Conservation (phyloP, 805 yeast species). For the Ogataea minuta region DNA sequence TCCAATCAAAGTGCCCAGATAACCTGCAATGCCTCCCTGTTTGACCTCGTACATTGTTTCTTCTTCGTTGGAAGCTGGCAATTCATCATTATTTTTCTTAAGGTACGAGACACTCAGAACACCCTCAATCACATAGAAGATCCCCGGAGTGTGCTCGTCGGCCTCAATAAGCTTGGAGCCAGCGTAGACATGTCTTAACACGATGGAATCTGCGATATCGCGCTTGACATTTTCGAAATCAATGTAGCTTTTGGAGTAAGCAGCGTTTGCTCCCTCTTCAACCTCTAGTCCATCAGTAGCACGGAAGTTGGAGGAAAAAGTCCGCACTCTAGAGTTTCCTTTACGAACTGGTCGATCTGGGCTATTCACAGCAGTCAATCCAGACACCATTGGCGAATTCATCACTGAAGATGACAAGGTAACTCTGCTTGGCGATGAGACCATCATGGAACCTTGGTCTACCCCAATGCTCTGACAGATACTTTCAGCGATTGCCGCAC, state of each 20-base stretch:
- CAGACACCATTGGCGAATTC: neutral
- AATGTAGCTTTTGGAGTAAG: constrained; percentile 21
- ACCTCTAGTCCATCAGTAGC: constrained; percentile 3
- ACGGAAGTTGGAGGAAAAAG: constrained; percentile 7
- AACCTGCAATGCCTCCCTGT: constrained; percentile 86
- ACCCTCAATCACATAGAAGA: constrained; percentile 81
- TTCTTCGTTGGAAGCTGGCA: constrained; percentile 24
- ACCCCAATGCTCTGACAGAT: constrained; percentile 70
- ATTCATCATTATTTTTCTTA: constrained; percentile 30
- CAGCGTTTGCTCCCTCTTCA: constrained; percentile 15
- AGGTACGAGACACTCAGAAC: constrained; percentile 57
- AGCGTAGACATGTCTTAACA: constrained; percentile 50
- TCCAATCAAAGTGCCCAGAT: constrained; percentile 76
- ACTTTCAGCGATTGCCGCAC: constrained; percentile 67
- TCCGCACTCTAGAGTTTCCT: constrained; percentile 13
- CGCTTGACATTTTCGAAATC: constrained; percentile 51
- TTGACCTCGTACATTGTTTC: constrained; percentile 55
- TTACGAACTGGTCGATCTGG: neutral
- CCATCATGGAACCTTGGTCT: constrained; percentile 31
- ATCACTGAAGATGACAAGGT: constrained; percentile 20
- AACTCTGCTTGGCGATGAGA: constrained; percentile 15
- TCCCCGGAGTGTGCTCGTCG: constrained; percentile 66
- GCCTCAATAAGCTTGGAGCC: constrained; percentile 61
- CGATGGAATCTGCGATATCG: constrained; percentile 60
- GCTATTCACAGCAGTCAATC: too few relatives aligned